Base-by-base conservation (phyloP, 495 filamentous ascomycete species). In the Lichenothelia convexa region DNA sequence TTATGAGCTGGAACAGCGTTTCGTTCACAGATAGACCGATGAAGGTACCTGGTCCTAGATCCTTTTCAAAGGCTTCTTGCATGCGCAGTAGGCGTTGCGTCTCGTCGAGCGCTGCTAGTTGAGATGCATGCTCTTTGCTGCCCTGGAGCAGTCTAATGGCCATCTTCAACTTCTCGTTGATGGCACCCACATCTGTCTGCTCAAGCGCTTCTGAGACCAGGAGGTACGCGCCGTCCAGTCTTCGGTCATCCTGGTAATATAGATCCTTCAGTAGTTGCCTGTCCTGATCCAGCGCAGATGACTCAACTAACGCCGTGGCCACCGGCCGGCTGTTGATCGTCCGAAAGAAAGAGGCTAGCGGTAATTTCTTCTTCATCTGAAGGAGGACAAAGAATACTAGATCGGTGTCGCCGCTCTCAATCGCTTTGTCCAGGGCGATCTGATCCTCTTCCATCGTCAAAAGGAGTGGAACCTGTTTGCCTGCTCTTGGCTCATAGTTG, bases 241-340 rank as follows among this genome's bases (percentile, higher is more conserved):
- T 78, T 5, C 86, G 78, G 55, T 97, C 89, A 47, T 95, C 91
- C 59, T 95, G 89, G 49, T 97, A 95, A 59, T 87, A 97, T 18
- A 97, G 65, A 53, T 95, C 89, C 50, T 94, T 95, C 8, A 94
- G 70, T 7, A 97, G 54, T 15, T 91, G 78, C 3, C 64, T 67
- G 47, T 94, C 89, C 34, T 82, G 73, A 17, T 67, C 68, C 32
- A 63, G 61, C 1, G 89, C 87, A 0, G 74, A 76, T 1, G 83
- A 71, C 50, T 95, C 89, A 21, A 97, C 80, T 12, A 97, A 67
- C 0, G 89, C 82, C 2, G 80, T 84, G 16, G 89, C 89, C 34
- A 80, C 69, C 0, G 91, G 87, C 4, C 87, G 75, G 42, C 63
- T 73, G 53, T 81, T 92, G 54, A 97, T 82, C 39, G 81, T 78